Evolutionary conservation across 2,329 filamentous ascomycete genomes (phyloP), one percentile per base, ranked within the genome.

Genomic region (Fusarium burgessii): DNA sequence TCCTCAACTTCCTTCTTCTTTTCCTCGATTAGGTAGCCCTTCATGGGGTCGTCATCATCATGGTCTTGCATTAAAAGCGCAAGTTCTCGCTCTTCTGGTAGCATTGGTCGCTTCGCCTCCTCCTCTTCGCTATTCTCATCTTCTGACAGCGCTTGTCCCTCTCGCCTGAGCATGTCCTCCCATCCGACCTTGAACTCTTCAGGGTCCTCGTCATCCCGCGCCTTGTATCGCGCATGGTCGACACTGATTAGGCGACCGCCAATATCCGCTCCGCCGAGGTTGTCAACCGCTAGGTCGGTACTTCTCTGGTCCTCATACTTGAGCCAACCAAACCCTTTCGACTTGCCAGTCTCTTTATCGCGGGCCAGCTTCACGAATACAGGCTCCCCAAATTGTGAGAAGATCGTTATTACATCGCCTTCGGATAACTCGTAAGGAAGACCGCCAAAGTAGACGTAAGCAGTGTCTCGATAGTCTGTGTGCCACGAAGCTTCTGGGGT

Each of bases 241-340:
- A 99, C 96, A 65, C 92, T 89, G 43, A 99, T 82, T 62, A 95
- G 82, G 43, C 95, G 87, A 5, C 94, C 95, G 78, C 93, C 86
- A 20, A 99, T 90, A 33, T 90, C 92, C 12, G 95, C 92, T 35
- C 96, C 96, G 41, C 94, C 93, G 8, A 99, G 84, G 80, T 99
- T 99, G 82, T 99, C 96, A 13, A 99, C 97, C 0, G 97, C 96
- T 43, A 99, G 84, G 81, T 98, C 95, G 68, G 93, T 97, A 82
- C 95, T 98, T 74, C 95, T 88, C 84, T 99, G 96, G 81, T 99
- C 95, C 80, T 99, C 96, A 82, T 98, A 99, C 79, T 99, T 99
- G 63, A 99, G 87, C 87, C 97, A 99, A 5, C 92, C 94, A 78
- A 98, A 99, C 1, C 96, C 96, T 73, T 92, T 92, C 68, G 93